A percentile compares a stretch with the other conserved stretches of the same genome.
phyloP scores from a whole-genome alignment of 1,139 yeast genomes.

The Suhomyces guaymorum region DNA sequence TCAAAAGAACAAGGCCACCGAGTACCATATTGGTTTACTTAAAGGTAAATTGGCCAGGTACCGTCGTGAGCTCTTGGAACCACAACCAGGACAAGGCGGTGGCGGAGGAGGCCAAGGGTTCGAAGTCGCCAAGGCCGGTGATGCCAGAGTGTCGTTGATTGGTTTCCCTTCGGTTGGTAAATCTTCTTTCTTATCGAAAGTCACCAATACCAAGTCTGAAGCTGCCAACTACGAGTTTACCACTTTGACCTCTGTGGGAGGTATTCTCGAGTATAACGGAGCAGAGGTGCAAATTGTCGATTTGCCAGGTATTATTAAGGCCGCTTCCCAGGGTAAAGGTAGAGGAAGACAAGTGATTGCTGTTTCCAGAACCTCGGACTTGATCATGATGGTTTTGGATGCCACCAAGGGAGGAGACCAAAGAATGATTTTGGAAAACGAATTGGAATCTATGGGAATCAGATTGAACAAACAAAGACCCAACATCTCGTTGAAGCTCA shows the following conservation, averaged over 20 bases:
- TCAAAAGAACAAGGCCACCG: slow-evolving; percentile 97
- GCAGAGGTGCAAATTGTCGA: slow-evolving; percentile 97
- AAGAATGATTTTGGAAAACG: slow-evolving; percentile 80
- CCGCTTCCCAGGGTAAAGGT: slow-evolving; percentile 97
- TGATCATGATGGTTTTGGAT: slow-evolving; percentile 90
- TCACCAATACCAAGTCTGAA: slow-evolving; percentile 91
- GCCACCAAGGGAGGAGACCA: slow-evolving; percentile 94
- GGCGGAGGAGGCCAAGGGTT: slow-evolving; percentile 87
- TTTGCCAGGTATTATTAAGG: slow-evolving; percentile 95
- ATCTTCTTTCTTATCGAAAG: slow-evolving; percentile 81
- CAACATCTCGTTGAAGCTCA: slow-evolving; percentile 73
- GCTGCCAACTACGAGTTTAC: slow-evolving; percentile 96
- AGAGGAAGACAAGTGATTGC: slow-evolving; percentile 97
- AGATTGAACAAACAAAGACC: slow-evolving; percentile 82
- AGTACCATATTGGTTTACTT: slow-evolving; percentile 88
- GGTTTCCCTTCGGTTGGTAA: slow-evolving; percentile 99
- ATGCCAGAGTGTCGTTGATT: slow-evolving; percentile 91
- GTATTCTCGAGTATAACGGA: slow-evolving; percentile 90
- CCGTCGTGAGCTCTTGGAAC: slow-evolving; percentile 88
- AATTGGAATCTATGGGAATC: slow-evolving; percentile 91
- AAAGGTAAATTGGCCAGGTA: slow-evolving; percentile 96
- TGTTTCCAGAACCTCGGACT: slow-evolving; percentile 91
- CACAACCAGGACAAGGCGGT: slow-evolving; percentile 70
- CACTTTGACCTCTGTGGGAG: slow-evolving; percentile 94
- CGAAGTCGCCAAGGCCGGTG: slow-evolving; percentile 94